A percentile compares a stretch with the other conserved stretches of the same genome.
Conservation (phyloP, 192 early-diverging fungal genomes). For the Powellomyces hirtus region DNA sequence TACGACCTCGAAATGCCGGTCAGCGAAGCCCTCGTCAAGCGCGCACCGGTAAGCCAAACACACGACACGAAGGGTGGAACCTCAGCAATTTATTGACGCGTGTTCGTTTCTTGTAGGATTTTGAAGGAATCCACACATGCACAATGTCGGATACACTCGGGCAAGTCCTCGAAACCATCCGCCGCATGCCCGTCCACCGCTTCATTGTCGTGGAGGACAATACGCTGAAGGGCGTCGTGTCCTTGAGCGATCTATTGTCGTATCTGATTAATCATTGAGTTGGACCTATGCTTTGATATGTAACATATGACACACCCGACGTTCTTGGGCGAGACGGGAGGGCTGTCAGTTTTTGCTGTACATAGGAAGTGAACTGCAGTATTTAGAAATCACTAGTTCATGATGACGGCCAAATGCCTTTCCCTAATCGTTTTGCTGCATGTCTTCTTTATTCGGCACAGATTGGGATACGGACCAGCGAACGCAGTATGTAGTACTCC, state of each 20-base stretch:
- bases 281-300: too few species aligned
- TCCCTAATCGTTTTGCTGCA: too few species aligned
- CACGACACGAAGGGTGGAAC: neutral
- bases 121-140: conserved; percentile 92
- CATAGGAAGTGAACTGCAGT: too few species aligned
- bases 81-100: neutral
- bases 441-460: too few species aligned
- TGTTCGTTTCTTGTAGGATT: conserved; percentile 58
- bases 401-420: too few species aligned
- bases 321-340: too few species aligned
- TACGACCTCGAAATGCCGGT: conserved; percentile 84
- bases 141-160: conserved; percentile 80
- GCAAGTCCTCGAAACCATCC: conserved; percentile 86
- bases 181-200: conserved; percentile 81
- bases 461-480: too few species aligned
- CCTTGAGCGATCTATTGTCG: conserved; percentile 77
- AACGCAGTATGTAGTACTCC: too few species aligned
- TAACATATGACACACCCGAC: too few species aligned
- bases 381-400: too few species aligned
- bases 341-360: too few species aligned
- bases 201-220: conserved; percentile 83
- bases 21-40: conserved; percentile 73
- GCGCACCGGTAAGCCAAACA: conserved; percentile 66
- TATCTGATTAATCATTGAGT: conserved; percentile 24
- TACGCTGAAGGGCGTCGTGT: conserved; percentile 80